Base-by-base conservation (phyloP, 495 filamentous ascomycete genomes). In the Penicillium paradoxum region DNA sequence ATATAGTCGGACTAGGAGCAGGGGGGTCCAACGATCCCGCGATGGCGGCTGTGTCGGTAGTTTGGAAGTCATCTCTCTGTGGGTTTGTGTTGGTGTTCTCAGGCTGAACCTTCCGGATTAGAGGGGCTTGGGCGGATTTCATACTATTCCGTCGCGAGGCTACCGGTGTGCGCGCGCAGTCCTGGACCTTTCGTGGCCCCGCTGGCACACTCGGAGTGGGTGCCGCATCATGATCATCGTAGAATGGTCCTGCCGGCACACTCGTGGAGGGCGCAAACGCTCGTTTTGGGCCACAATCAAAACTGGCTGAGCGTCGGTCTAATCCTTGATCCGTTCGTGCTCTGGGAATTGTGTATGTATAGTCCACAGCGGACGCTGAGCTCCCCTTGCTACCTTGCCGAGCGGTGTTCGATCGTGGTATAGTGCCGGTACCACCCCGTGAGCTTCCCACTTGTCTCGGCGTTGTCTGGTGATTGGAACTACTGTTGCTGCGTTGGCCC, bases 191-290 rank as follows among this genome's bases (percentile, higher is more conserved):
- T 21, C 88, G 79, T 45, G 91, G 90, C 11, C 91, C 92, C 38
- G 76, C 86, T 17, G 90, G 91, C 43, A 98, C 73, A 36, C 84
- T 93, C 19, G 93, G 93, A 18, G 86, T 91, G 11, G 91, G 92
- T 25, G 93, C 93, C 51, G 91, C 88, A 60, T 96, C 90, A 65
- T 85, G 81, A 49, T 82, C 76, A 57, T 84, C 67, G 48, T 80
- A 79, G 9, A 62, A 60, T 45, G 48, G 34, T 68, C 67, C 49
- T 70, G 59, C 68, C 63, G 6, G 63, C 25, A 39, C 70, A 71
- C 2, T 27, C 24, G 7, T 27, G 7, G n/a, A n/a, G n/a, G 64
- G 62, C 11, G 64, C 49, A 33, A 65, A 71, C 0, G 69, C 60
- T 48, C 62, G 67, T 49, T 69, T 59, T 3, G 69, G 62, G 21